Conservation (phyloP, 805 yeast species). For the Cyberlindnera galapagoensis region DNA sequence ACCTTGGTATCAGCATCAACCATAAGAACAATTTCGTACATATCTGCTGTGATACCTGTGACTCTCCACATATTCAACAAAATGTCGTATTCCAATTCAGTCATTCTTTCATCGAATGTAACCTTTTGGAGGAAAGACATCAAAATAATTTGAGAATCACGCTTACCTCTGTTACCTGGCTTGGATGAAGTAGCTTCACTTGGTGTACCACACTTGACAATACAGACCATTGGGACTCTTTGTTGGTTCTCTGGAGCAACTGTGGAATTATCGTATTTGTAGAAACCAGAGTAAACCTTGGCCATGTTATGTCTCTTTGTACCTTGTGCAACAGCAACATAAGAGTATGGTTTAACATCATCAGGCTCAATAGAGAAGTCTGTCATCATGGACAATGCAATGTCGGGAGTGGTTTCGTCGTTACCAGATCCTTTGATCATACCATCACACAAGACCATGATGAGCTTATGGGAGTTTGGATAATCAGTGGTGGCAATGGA, state of each 20-base stretch:
- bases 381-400: slow-evolving; percentile 80
- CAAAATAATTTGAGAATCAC: slow-evolving; percentile 86
- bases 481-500: slow-evolving; percentile 92
- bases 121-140: slow-evolving; percentile 87
- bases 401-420: slow-evolving; percentile 81
- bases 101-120: slow-evolving; percentile 91
- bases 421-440: slow-evolving; percentile 92
- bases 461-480: slow-evolving; percentile 89
- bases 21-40: slow-evolving; percentile 80
- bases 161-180: slow-evolving; percentile 94
- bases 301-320: slow-evolving; percentile 96
- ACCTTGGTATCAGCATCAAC: slow-evolving; percentile 94
- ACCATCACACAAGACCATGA: slow-evolving; percentile 89
- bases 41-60: slow-evolving; percentile 79
- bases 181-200: slow-evolving; percentile 62
- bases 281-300: slow-evolving; percentile 90
- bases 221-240: slow-evolving; percentile 68
- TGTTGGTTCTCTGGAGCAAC: slow-evolving; percentile 79
- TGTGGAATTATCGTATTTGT: slow-evolving; percentile 72
- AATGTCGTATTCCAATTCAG: slow-evolving; percentile 78
- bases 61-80: slow-evolving; percentile 69
- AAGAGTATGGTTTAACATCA: slow-evolving; percentile 74
- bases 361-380: slow-evolving; percentile 67
- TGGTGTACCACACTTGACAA: slow-evolving; percentile 88
- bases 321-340: slow-evolving; percentile 95